Base-by-base conservation (phyloP, 2,329 filamentous ascomycete species). In the Colletotrichum spaethianum region DNA sequence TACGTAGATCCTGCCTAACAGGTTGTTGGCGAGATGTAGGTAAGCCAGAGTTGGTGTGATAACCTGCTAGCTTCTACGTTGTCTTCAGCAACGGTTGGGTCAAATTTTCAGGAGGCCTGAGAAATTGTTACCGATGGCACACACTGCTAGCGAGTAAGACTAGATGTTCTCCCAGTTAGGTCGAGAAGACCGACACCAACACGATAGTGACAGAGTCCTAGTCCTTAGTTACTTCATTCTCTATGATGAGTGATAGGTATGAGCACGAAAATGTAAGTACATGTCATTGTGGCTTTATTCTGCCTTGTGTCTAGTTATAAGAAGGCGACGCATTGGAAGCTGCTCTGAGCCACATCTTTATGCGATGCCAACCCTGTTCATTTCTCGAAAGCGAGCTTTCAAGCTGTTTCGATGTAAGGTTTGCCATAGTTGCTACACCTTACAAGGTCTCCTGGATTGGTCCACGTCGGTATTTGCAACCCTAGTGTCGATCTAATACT, bases 401-500 rank as follows among this genome's bases (percentile, higher is more conserved):
- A 69, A 57, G 23, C 38, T 50, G 59, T 68, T 56, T 68, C 14
- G 38, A 63, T 50, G 56, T 50, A n/a, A 64, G 64, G 31, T 57
- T 26, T 65, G 26, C 61, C 50, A 42, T 23, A 28, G n/a, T 26
- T 36, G 36, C 42, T 12, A 44, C n/a, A 26, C 23, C 44, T n/a
- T 40, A 6, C 9, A 20, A 14, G 28, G 18, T 11, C 23, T 7
- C 38, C 23, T 44, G 53, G 53, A 66, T 60, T 66, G 53, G 44
- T 36, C 61, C 55, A 60, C 36, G 67, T 23, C 67, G 53, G 46
- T 46, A 40, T 65, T 60, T 40, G 44, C 20, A 36, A 66, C 38
- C 62, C 67, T 40, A 66, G 67, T 40, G 61, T 52, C 67, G 67
- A 70, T 70, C 67, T 38, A 28, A 36, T 42, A 31, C 28, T 44